A percentile compares a stretch with the other conserved stretches of the same genome.
These are phyloP conservation scores for Diaporthe sp. DNA, from an alignment of 2,329 filamentous ascomycete genomes.

Conservation along the genomic window DNA sequence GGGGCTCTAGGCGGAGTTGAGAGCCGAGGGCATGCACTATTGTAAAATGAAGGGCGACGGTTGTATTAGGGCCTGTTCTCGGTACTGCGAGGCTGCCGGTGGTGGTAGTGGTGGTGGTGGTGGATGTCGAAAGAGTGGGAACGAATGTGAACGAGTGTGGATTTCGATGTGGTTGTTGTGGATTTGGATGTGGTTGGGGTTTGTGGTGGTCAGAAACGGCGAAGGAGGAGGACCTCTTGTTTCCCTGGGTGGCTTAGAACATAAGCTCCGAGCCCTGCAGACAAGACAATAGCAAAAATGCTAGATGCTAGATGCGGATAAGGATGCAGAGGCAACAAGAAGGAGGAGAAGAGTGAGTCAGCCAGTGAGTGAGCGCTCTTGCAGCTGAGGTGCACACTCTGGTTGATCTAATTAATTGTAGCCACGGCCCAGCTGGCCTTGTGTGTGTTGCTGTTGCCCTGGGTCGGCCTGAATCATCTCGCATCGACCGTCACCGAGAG, in stretches of 20 bases:
- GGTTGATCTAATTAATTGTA: conserved; percentile 11
- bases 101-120: background rate
- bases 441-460: background rate
- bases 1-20: conserved; percentile 20
- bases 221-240: background rate
- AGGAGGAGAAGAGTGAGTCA: background rate
- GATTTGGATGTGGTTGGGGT: conserved; percentile 19
- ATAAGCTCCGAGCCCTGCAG: conserved; percentile 30
- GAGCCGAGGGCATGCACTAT: conserved; percentile 18
- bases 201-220: conserved; percentile 23
- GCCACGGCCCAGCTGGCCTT: background rate
- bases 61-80: conserved; percentile 30
- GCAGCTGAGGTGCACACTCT: background rate
- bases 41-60: conserved; percentile 26
- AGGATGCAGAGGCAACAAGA: background rate
- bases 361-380: background rate
- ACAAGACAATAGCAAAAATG: conserved; percentile 32
- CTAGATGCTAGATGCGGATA: conserved; percentile 22
- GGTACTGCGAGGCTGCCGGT: conserved; percentile 19
- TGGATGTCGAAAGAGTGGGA: conserved; percentile 22
- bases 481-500: background rate
- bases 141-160: conserved; percentile 4
- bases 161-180: background rate
- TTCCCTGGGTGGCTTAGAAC: background rate
- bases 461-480: background rate